A percentile compares a stretch with the other conserved stretches of the same genome.
These are phyloP conservation scores for Colletotrichum shisoi DNA, from an alignment of 2,329 filamentous ascomycete genomes.

Conservation along the genomic window DNA sequence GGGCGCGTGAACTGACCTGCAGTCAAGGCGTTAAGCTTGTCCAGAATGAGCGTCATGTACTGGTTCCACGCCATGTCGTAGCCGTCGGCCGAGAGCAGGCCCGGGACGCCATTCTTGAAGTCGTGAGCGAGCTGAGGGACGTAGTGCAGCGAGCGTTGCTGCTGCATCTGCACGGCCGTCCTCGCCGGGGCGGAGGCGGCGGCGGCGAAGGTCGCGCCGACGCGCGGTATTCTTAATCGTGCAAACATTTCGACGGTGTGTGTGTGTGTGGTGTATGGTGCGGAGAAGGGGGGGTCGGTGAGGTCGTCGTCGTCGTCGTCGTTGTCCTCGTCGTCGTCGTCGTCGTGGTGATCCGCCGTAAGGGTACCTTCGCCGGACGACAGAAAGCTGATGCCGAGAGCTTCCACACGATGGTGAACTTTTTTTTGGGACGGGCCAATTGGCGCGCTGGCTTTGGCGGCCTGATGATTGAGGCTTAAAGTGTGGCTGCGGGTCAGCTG, in stretches of 20 bases:
- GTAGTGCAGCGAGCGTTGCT: conserved; percentile 54
- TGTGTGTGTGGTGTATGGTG: conserved; percentile 43
- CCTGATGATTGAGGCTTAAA: conserved; percentile 38
- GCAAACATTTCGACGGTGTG: conserved; percentile 56
- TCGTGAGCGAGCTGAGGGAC: conserved; percentile 58
- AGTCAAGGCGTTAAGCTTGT: conserved; percentile 78
- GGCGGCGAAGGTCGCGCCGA: conserved; percentile 44
- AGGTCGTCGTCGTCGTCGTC: conserved; percentile 1
- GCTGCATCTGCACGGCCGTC: conserved; percentile 48
- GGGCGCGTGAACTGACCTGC: conserved; percentile 64
- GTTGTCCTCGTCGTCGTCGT: conserved; percentile 6
- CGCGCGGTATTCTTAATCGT: conserved; percentile 61
- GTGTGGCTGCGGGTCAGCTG: neutral
- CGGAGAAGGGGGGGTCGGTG: conserved; percentile 15
- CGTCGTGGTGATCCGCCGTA: conserved; percentile 26
- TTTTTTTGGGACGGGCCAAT: conserved; percentile 37
- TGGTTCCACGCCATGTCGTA: conserved; percentile 82
- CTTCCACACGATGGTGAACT: conserved; percentile 38
- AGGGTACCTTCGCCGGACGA: conserved; percentile 25
- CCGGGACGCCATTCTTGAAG: conserved; percentile 66
- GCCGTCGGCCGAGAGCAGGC: conserved; percentile 72
- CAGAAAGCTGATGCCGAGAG: conserved; percentile 29
- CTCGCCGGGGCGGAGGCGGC: conserved; percentile 42
- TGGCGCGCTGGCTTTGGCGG: conserved; percentile 27
- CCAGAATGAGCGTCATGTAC: conserved; percentile 77